Evolutionary conservation across 345 rosid species (phyloP).

Genomic region (Bruguiera gymnorhiza): DNA sequence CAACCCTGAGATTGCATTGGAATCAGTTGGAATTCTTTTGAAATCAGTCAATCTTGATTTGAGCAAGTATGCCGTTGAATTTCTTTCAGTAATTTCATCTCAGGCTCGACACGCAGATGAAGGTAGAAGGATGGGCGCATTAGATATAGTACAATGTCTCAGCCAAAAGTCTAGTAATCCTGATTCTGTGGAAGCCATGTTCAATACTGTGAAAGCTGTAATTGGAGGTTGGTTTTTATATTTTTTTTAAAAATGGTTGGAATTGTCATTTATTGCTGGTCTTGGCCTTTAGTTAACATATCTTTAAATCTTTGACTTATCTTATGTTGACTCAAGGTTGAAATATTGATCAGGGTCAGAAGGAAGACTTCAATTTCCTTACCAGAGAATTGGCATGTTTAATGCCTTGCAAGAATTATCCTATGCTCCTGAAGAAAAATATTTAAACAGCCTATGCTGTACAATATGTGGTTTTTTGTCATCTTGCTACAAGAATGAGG

Average conservation of each 20-base stretch:
- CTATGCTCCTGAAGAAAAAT: constrained; percentile 80
- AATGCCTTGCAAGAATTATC: constrained; percentile 76
- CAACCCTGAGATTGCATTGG: constrained; percentile 91
- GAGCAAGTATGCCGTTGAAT: constrained; percentile 82
- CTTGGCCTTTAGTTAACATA: background rate
- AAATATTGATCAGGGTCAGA: constrained; percentile 66
- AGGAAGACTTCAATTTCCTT: constrained; percentile 84
- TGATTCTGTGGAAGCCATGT: constrained; percentile 82
- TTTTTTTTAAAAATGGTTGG: background rate
- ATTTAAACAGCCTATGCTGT: constrained; percentile 53
- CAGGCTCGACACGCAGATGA: constrained; percentile 91
- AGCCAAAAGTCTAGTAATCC: constrained; percentile 91
- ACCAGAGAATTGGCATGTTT: constrained; percentile 90
- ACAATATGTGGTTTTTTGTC: constrained; percentile 60
- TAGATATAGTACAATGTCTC: constrained; percentile 59
- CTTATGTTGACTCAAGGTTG: constrained; percentile 18
- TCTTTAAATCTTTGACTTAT: constrained; percentile 5
- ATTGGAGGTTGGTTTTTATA: constrained; percentile 62
- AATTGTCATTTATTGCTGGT: background rate
- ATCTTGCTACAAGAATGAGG: constrained; percentile 78
- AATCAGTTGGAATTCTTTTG: constrained; percentile 68
- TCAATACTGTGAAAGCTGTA: constrained; percentile 63
- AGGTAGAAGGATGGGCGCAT: constrained; percentile 69
- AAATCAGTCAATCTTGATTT: constrained; percentile 66
- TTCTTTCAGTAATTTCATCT: constrained; percentile 62